Percentiles rank a stretch among this genome's conserved stretches.
phyloP scores from a whole-genome alignment of 192 early-diverging fungal species.

The Coemansia sp. region DNA sequence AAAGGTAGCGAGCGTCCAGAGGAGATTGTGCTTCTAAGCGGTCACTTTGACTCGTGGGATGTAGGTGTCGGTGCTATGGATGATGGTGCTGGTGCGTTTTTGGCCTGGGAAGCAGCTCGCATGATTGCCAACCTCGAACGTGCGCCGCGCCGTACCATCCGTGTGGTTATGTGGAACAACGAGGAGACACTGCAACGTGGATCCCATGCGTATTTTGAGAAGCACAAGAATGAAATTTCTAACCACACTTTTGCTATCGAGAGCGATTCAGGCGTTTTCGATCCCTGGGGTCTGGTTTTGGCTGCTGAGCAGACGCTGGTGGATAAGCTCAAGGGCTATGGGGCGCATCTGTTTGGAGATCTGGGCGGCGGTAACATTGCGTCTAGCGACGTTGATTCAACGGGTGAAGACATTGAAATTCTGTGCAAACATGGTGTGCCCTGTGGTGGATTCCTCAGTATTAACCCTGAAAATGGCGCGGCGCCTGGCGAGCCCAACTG shows the following conservation, averaged over 20 bases:
- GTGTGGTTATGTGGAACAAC: slow-evolving; percentile 63
- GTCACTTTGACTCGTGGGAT: slow-evolving; percentile 61
- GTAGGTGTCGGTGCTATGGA: slow-evolving; percentile 61
- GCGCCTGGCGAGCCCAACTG: slow-evolving; percentile 37
- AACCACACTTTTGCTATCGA: slow-evolving; percentile 59
- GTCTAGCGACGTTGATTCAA: slow-evolving; percentile 20
- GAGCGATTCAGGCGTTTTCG: slow-evolving; percentile 63
- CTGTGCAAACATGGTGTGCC: slow-evolving; percentile 60
- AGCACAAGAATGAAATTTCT: slow-evolving; percentile 40
- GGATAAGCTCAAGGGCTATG: slow-evolving; percentile 31
- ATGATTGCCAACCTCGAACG: slow-evolving; percentile 37
- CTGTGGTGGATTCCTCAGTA: slow-evolving; percentile 55
- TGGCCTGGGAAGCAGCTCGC: slow-evolving; percentile 52
- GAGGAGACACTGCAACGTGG: slow-evolving; percentile 62
- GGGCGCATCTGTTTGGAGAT: slow-evolving; percentile 33
- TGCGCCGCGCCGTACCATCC: slow-evolving; percentile 57
- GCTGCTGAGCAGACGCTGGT: slow-evolving; percentile 31
- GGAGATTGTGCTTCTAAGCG: slow-evolving; percentile 58
- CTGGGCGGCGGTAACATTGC: slow-evolving; percentile 50
- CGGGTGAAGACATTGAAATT: slow-evolving; percentile 57
- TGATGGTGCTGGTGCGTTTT: slow-evolving; percentile 61
- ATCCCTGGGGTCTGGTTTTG: slow-evolving; percentile 60
- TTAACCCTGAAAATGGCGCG: slow-evolving; percentile 49
- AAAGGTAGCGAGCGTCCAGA: slow-evolving; percentile 53
- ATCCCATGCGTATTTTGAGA: slow-evolving; percentile 54